A percentile compares a stretch with the other conserved stretches of the same genome.
phyloP scores from a whole-genome alignment of 192 early-diverging fungal species.

The Backusella macrospora region DNA sequence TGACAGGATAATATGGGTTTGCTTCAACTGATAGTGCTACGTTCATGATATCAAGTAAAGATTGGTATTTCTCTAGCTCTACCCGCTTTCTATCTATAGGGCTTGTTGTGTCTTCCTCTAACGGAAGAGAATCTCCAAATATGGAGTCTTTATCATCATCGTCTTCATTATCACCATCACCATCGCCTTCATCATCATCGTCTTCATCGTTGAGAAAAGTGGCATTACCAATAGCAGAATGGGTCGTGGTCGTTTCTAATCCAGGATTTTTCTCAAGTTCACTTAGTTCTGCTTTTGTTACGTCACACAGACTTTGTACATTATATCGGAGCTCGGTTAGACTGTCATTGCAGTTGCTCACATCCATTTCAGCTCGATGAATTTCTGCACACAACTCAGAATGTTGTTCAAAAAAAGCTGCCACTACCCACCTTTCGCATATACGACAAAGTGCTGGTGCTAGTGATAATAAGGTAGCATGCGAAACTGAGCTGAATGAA shows the following conservation, averaged over 20 bases:
- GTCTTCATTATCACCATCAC: neutral
- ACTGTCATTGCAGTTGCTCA: constrained; percentile 73
- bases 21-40: constrained; percentile 50
- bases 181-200: neutral
- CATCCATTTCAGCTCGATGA: constrained; percentile 78
- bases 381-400: constrained; percentile 68
- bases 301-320: constrained; percentile 35
- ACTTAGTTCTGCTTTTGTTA: neutral
- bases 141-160: neutral
- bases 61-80: constrained; percentile 16
- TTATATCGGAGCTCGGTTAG: constrained; percentile 60
- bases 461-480: constrained; percentile 36
- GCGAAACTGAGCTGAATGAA: constrained; percentile 35
- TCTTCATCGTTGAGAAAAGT: neutral
- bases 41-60: constrained; percentile 45
- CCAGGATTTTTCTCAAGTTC: constrained; percentile 22
- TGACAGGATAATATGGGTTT: constrained; percentile 44
- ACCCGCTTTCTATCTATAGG: constrained; percentile 9
- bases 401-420: constrained; percentile 76
- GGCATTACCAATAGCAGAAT: neutral
- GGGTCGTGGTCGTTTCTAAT: neutral
- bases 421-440: constrained; percentile 74
- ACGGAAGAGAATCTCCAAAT: constrained; percentile 9
- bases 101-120: constrained; percentile 6
- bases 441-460: constrained; percentile 73